Base-by-base conservation (phyloP, 2,329 filamentous ascomycete genomes). In the Bipolaris sorokiniana region DNA sequence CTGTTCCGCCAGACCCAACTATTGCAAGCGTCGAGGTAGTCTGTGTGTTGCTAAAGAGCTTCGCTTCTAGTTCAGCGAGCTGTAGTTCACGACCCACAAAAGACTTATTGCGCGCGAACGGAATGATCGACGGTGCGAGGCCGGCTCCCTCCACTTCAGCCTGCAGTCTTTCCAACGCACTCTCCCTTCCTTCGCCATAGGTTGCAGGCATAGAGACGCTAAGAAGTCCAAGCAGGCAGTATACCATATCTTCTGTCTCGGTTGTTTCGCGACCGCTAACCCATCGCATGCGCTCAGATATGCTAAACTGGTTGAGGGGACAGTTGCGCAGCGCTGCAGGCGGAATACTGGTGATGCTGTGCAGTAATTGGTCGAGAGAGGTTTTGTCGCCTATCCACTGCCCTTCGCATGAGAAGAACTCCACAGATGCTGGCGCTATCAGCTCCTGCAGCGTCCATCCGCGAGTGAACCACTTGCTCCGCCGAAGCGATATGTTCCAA, bases 1-100 rank as follows among this genome's bases (percentile, higher is more conserved):
- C 64, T 48, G 44, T 66, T 55, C 66, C 61, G 11, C 58, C 56
- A 18, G 49, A 56, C 31, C 66, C 60, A 3, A 59, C 38, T 37
- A 69, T 66, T 22, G 61, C 65, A 15, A 47, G 45, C 20, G 16
- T 47, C 4, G 28, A 15, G 20, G 60, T 59, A 48, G 61, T 59
- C 38, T 59, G 56, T n/a, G 54, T 51, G 42, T 57, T 38, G 31
- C 51, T 54, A n/a, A 67, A 67, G 33, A 74, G 63, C 56, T 58
- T 68, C 48, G 64, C 59, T 62, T 72, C 63, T 18, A 74, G 63
- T 37, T 60, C 48, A 45, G 63, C 56, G 11, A 75, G 68, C 56
- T 73, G 64, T 37, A 48, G 37, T 34, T 63, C 58, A 33, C 58
- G 60, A 40, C 70, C 69, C 13, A 71, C 60, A 52, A 74, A 75